A percentile compares a stretch with the other conserved stretches of the same genome.
phyloP scores from a whole-genome alignment of 176 grass and related monocot genomes.

The Aegilops sharonensis region DNA sequence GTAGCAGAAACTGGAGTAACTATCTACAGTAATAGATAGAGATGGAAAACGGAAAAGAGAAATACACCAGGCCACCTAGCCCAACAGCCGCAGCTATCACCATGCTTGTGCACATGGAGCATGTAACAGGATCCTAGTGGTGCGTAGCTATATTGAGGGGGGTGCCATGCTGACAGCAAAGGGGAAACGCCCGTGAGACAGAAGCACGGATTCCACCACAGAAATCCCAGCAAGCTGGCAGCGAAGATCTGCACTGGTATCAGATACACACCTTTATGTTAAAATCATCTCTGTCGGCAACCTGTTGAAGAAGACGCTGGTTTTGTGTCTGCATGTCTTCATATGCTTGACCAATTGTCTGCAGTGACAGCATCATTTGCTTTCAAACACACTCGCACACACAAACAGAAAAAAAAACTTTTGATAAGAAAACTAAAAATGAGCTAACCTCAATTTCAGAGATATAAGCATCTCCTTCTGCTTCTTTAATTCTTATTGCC shows the following conservation, averaged over 20 bases:
- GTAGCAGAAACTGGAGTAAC: neutral
- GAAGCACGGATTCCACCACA: neutral
- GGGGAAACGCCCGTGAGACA: neutral
- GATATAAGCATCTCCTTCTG: conserved; percentile 83
- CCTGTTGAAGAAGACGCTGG: conserved; percentile 85
- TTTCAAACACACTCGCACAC: conserved; percentile 14
- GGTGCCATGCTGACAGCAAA: neutral
- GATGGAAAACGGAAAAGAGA: neutral
- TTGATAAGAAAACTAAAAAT: neutral
- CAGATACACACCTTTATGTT: conserved; percentile 84
- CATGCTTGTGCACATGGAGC: neutral
- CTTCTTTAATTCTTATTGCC: conserved; percentile 85
- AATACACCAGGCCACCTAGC: neutral
- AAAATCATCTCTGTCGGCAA: conserved; percentile 91
- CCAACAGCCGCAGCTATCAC: neutral
- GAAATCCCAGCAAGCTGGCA: neutral
- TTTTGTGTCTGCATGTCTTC: conserved; percentile 99
- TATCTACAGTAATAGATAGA: neutral
- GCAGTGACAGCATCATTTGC: conserved; percentile 29
- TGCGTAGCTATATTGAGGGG: neutral
- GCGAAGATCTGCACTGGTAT: neutral
- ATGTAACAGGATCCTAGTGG: neutral
- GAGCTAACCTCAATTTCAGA: conserved; percentile 85
- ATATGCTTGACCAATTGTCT: conserved; percentile 99
- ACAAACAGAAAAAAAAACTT: neutral